Evolutionary conservation across 176 grass and related monocot species (phyloP).

Genomic region (Oryza officinalis): DNA sequence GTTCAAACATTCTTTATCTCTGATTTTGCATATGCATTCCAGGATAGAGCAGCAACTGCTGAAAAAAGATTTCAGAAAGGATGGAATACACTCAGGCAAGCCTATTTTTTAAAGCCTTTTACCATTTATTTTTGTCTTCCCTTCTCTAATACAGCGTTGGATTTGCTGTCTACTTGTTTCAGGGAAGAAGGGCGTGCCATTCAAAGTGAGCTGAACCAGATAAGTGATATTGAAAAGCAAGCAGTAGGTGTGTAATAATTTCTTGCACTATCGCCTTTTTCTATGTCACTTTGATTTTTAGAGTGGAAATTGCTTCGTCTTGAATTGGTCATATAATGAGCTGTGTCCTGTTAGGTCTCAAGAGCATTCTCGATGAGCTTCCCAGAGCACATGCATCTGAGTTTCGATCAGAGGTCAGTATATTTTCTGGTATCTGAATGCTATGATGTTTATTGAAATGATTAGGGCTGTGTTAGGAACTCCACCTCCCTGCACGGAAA

Average conservation of each 20-base stretch:
- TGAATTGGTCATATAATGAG: conserved; percentile 9
- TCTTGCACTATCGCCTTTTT: background rate
- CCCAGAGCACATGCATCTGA: conserved; percentile 56
- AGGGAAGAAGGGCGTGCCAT: conserved; percentile 55
- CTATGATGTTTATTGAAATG: background rate
- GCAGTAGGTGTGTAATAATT: conserved; percentile 46
- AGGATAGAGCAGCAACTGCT: conserved; percentile 52
- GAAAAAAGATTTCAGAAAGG: conserved; percentile 62
- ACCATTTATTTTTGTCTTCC: background rate
- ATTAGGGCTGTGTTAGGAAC: too few relatives aligned
- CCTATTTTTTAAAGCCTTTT: background rate
- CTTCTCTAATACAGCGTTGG: background rate
- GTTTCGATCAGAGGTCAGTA: conserved; percentile 54
- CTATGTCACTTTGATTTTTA: background rate
- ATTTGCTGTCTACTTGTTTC: background rate
- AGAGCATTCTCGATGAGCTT: conserved; percentile 50
- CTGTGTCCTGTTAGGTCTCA: conserved; percentile 38
- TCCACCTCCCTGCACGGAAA: too few relatives aligned
- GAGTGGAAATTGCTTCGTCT: background rate
- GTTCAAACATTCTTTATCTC: background rate
- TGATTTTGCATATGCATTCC: conserved; percentile 23
- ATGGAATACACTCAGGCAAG: conserved; percentile 63
- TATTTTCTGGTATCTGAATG: background rate
- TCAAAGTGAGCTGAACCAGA: conserved; percentile 50
- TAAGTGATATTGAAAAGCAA: conserved; percentile 54